These are phyloP conservation scores for Psidium guajava DNA, from an alignment of 345 rosid species.

Conservation along the genomic window DNA sequence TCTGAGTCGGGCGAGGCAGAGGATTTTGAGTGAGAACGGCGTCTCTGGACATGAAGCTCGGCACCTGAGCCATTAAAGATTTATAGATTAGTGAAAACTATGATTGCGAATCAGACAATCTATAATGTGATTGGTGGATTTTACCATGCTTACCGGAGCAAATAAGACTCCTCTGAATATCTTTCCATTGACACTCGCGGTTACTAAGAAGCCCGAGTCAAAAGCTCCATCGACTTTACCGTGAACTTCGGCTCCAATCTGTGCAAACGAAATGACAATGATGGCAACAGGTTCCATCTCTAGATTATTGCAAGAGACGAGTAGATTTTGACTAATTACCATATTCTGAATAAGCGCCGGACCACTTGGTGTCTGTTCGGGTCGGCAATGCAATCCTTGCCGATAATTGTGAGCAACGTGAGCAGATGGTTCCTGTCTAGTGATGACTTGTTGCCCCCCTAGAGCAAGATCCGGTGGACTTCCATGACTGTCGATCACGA, in stretches of 20 bases:
- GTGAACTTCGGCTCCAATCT: conserved; percentile 58
- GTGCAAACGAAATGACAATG: neutral
- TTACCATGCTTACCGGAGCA: conserved; percentile 35
- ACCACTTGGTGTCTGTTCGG: conserved; percentile 15
- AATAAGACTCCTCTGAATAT: conserved; percentile 62
- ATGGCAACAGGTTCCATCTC: neutral
- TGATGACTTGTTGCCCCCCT: conserved; percentile 6
- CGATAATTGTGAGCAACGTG: conserved; percentile 6
- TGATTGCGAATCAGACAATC: neutral
- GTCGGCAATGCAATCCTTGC: conserved; percentile 13
- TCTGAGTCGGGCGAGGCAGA: conserved; percentile 9
- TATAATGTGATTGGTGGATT: neutral
- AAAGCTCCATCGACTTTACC: conserved; percentile 71
- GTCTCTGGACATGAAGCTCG: conserved; percentile 10
- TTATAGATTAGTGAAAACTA: neutral
- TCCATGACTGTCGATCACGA: conserved; percentile 8
- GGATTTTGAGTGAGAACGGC: conserved; percentile 15
- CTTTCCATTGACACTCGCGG: conserved; percentile 56
- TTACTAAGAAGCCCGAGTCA: conserved; percentile 58
- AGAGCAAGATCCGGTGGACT: conserved; percentile 9
- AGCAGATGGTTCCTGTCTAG: conserved; percentile 10
- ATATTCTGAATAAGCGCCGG: conserved; percentile 18
- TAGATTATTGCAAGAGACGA: neutral
- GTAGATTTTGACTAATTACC: conserved; percentile 12
- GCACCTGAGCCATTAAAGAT: conserved; percentile 16